phyloP scores from a whole-genome alignment of 352 stramenopile genomes.

The Globisporangium megalacanthum region DNA sequence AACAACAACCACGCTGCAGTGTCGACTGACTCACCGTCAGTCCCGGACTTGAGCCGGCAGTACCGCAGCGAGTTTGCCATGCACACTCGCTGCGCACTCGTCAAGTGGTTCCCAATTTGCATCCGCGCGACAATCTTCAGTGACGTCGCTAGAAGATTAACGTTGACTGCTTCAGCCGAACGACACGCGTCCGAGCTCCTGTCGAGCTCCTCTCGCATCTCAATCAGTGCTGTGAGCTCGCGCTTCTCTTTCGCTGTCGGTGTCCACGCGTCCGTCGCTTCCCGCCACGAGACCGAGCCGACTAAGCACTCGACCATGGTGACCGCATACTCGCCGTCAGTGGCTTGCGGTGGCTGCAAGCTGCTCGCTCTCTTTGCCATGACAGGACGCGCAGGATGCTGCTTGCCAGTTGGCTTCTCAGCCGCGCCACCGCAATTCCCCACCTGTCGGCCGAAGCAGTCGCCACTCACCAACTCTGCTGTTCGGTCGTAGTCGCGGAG shows the following conservation, averaged over 20 bases:
- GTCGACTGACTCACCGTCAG: slow-evolving; percentile 11
- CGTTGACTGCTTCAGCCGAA: neutral
- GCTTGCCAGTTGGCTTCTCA: neutral
- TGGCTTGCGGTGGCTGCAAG: neutral
- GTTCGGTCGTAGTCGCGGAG: slow-evolving; percentile 26
- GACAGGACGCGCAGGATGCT: neutral
- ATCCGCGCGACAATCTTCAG: slow-evolving; percentile 27
- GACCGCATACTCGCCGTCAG: slow-evolving; percentile 15
- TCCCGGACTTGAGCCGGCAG: slow-evolving; percentile 14
- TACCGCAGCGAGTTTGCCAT: slow-evolving; percentile 21
- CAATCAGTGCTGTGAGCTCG: slow-evolving; percentile 18
- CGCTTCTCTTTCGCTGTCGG: slow-evolving; percentile 14
- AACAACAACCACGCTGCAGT: neutral
- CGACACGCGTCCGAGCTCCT: neutral
- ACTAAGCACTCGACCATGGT: slow-evolving; percentile 36
- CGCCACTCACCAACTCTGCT: slow-evolving; percentile 16
- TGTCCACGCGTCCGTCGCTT: neutral
- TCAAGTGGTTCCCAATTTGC: slow-evolving; percentile 15
- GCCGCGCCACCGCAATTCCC: neutral
- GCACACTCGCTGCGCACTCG: slow-evolving; percentile 16
- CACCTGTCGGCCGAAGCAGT: slow-evolving; percentile 19
- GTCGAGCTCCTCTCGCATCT: slow-evolving; percentile 14
- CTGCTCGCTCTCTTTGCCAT: slow-evolving; percentile 1
- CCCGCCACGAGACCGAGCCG: slow-evolving; percentile 16
- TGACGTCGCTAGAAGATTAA: slow-evolving; percentile 17